Evolutionary conservation across 176 grass and related monocot genomes (phyloP).

Genomic region (Carex pumila): DNA sequence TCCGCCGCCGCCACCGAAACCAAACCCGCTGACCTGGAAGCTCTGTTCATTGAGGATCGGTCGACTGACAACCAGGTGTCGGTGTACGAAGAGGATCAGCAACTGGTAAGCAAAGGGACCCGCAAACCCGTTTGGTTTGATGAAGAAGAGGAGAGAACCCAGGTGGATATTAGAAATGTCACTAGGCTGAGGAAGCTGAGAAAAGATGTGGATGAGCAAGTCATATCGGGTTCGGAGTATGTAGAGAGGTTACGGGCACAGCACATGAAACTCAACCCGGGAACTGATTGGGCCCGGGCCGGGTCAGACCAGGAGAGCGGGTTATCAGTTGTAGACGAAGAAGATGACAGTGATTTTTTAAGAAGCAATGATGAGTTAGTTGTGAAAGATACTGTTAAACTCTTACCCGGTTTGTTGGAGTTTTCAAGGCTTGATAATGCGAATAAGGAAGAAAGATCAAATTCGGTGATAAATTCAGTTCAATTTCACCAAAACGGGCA

Average conservation of each 20-base stretch:
- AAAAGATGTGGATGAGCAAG: constrained; percentile 42
- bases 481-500: constrained; percentile 86
- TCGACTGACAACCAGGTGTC: constrained; percentile 31
- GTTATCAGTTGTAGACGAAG: constrained; percentile 14
- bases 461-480: constrained; percentile 62
- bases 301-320: constrained; percentile 28
- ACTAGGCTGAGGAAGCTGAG: constrained; percentile 62
- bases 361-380: constrained; percentile 20
- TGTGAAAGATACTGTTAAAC: constrained; percentile 37
- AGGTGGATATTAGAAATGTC: constrained; percentile 54
- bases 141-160: constrained; percentile 47
- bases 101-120: not conserved
- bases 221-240: constrained; percentile 62
- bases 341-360: constrained; percentile 26
- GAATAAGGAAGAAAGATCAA: constrained; percentile 51
- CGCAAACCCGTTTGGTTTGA: constrained; percentile 64
- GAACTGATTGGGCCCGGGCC: constrained; percentile 45
- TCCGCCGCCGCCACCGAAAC: not conserved
- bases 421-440: constrained; percentile 72
- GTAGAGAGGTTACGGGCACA: constrained; percentile 44
- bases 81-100: constrained; percentile 45
- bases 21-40: not conserved
- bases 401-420: constrained; percentile 61
- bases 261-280: constrained; percentile 65
- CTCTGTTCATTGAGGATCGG: constrained; percentile 53